These are phyloP conservation scores for Ophiostoma australiae DNA, from an alignment of 2,329 filamentous ascomycete species.

Conservation along the genomic window DNA sequence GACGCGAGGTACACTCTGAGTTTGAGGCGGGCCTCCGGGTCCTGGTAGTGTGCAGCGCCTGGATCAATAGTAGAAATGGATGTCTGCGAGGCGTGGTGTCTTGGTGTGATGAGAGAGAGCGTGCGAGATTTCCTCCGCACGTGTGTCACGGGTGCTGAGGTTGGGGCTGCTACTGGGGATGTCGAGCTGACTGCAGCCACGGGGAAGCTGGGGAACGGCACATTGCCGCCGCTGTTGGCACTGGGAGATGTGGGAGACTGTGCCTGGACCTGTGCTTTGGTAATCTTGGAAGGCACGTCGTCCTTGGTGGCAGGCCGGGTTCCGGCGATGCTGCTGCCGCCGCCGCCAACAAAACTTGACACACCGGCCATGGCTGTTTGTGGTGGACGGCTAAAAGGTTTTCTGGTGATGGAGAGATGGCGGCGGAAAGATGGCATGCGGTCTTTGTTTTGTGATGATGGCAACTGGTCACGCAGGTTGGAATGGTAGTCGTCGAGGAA, in stretches of 20 bases:
- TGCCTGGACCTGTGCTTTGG: background rate
- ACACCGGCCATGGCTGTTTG: conserved; percentile 32
- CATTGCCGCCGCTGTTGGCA: conserved; percentile 31
- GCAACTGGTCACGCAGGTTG: conserved; percentile 49
- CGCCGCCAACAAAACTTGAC: background rate
- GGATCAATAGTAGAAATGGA: conserved; percentile 59
- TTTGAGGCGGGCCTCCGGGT: conserved; percentile 82
- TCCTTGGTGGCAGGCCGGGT: conserved; percentile 47
- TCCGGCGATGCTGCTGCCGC: background rate
- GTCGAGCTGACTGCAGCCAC: conserved; percentile 22
- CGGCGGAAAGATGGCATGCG: conserved; percentile 61
- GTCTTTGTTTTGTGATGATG: conserved; percentile 41
- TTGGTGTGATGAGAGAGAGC: conserved; percentile 50
- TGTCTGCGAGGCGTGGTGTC: conserved; percentile 43
- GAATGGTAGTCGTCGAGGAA: conserved; percentile 66
- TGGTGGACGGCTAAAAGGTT: conserved; percentile 54
- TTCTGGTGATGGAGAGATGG: conserved; percentile 65
- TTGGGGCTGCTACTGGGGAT: conserved; percentile 28
- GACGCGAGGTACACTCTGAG: conserved; percentile 81
- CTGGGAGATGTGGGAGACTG: conserved; percentile 1
- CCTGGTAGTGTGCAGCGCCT: conserved; percentile 76
- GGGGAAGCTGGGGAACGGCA: conserved; percentile 26
- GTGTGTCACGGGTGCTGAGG: conserved; percentile 31
- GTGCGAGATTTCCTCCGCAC: conserved; percentile 50
- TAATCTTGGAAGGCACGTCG: conserved; percentile 23